These are phyloP conservation scores for Phaffia australis DNA, from an alignment of 768 basidiomycete species.

Conservation along the genomic window DNA sequence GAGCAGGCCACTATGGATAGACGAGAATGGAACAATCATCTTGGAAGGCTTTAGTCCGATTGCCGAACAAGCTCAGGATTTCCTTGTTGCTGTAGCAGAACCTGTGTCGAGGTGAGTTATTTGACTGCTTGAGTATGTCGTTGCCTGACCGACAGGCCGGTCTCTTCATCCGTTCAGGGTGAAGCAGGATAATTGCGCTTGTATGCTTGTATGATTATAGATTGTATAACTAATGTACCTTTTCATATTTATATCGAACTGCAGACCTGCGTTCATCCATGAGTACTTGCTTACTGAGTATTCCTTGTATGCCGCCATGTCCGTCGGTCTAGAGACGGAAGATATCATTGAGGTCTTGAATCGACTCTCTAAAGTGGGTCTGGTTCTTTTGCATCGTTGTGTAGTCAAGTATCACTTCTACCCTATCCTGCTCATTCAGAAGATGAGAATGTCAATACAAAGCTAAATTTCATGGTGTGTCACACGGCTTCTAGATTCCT, in stretches of 20 bases:
- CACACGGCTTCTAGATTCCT: slow-evolving; percentile 53
- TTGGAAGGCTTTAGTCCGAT: slow-evolving; percentile 96
- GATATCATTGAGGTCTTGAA: slow-evolving; percentile 86
- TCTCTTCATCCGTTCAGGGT: not conserved
- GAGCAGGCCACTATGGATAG: slow-evolving; percentile 88
- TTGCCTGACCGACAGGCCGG: not conserved
- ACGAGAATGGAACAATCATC: slow-evolving; percentile 53
- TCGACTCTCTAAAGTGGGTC: slow-evolving; percentile 41
- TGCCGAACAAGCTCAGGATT: slow-evolving; percentile 96
- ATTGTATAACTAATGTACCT: not conserved
- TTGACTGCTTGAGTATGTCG: not conserved
- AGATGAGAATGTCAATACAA: slow-evolving; percentile 16
- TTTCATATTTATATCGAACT: slow-evolving; percentile 10
- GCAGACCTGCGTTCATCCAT: slow-evolving; percentile 90
- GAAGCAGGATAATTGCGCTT: not conserved
- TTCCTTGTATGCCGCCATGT: slow-evolving; percentile 95
- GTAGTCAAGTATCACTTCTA: slow-evolving; percentile 49
- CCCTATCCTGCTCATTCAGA: slow-evolving; percentile 43
- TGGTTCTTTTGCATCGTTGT: slow-evolving; percentile 48
- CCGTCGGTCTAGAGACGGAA: slow-evolving; percentile 91
- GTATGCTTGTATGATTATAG: not conserved
- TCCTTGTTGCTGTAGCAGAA: slow-evolving; percentile 93
- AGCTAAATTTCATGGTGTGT: no score
- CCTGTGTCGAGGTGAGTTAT: slow-evolving; percentile 78
- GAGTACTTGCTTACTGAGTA: slow-evolving; percentile 98